A percentile compares a stretch with the other conserved stretches of the same genome.
phyloP scores from a whole-genome alignment of 2,329 filamentous ascomycete species.

The Colletotrichum euphorbiae region DNA sequence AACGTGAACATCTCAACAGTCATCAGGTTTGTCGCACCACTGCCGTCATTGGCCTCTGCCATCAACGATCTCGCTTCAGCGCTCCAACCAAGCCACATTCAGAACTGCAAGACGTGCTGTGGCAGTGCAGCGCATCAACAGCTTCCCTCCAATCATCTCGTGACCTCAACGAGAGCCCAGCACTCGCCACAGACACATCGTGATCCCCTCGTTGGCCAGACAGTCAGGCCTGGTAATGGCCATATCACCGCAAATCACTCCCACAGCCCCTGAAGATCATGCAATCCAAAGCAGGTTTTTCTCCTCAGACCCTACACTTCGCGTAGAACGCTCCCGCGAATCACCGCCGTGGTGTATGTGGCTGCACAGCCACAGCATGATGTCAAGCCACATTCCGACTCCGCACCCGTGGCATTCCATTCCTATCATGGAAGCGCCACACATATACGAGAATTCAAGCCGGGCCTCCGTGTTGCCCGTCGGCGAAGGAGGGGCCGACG shows the following conservation, averaged over 20 bases:
- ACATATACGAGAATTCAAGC: not conserved
- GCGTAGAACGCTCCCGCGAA: not conserved
- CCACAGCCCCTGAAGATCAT: constrained; percentile 7
- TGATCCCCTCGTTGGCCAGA: not conserved
- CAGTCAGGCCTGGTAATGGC: not conserved
- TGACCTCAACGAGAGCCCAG: not conserved
- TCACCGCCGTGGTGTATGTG: not conserved
- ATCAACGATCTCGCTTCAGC: too few species aligned
- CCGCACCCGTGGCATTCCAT: not conserved
- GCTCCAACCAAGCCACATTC: not conserved
- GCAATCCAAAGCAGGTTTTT: constrained; percentile 5
- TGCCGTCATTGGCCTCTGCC: not conserved
- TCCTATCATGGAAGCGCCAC: not conserved
- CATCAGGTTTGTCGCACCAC: not conserved
- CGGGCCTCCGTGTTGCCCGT: not conserved
- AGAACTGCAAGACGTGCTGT: not conserved
- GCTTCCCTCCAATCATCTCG: not conserved
- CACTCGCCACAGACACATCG: constrained; percentile 7
- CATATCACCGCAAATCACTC: not conserved
- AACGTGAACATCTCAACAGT: not conserved
- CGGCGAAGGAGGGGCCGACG: not conserved
- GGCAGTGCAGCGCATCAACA: not conserved
- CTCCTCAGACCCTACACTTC: not conserved
- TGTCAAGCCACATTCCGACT: not conserved
- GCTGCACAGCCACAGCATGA: constrained; percentile 6